Evolutionary conservation across 2,329 filamentous ascomycete genomes (phyloP).

Genomic region (Beauveria rudraprayagi): DNA sequence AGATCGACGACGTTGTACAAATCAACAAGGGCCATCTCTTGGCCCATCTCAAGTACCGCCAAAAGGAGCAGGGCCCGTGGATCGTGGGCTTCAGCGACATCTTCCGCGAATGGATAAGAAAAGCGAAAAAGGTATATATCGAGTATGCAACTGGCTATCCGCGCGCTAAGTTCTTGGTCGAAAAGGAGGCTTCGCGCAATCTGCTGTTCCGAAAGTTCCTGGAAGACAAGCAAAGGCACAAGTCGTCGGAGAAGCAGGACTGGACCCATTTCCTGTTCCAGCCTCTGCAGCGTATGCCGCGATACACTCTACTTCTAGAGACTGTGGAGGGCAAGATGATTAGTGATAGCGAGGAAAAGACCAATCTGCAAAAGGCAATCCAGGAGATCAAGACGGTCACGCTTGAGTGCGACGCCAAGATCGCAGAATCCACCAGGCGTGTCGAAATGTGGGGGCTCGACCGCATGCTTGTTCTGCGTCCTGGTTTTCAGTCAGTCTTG

Average conservation of each 20-base stretch:
- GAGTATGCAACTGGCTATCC: slow-evolving; percentile 88
- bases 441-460: slow-evolving; percentile 81
- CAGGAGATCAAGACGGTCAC: slow-evolving; percentile 88
- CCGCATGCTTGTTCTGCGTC: slow-evolving; percentile 73
- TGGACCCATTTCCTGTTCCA: slow-evolving; percentile 94
- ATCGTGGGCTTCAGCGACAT: slow-evolving; percentile 92
- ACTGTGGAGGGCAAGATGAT: slow-evolving; percentile 79
- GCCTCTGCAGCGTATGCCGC: slow-evolving; percentile 85
- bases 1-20: slow-evolving; percentile 76
- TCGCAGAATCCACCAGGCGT: slow-evolving; percentile 87
- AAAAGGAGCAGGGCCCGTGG: slow-evolving; percentile 94
- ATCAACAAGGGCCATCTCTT: slow-evolving; percentile 91
- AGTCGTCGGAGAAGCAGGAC: slow-evolving; percentile 71
- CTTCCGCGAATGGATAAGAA: slow-evolving; percentile 96
- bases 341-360: slow-evolving; percentile 81
- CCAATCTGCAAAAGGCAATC: slow-evolving; percentile 74
- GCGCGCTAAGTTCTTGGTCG: slow-evolving; percentile 71
- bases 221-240: slow-evolving; percentile 69
- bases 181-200: slow-evolving; percentile 78
- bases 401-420: slow-evolving; percentile 81
- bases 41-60: slow-evolving; percentile 90
- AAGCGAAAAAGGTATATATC: slow-evolving; percentile 80
- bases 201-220: slow-evolving; percentile 80
- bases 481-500: slow-evolving; percentile 80
- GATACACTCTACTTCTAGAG: slow-evolving; percentile 75